Conservation (phyloP, 2,329 filamentous ascomycete genomes). For the Corniculantispora saksenae region DNA sequence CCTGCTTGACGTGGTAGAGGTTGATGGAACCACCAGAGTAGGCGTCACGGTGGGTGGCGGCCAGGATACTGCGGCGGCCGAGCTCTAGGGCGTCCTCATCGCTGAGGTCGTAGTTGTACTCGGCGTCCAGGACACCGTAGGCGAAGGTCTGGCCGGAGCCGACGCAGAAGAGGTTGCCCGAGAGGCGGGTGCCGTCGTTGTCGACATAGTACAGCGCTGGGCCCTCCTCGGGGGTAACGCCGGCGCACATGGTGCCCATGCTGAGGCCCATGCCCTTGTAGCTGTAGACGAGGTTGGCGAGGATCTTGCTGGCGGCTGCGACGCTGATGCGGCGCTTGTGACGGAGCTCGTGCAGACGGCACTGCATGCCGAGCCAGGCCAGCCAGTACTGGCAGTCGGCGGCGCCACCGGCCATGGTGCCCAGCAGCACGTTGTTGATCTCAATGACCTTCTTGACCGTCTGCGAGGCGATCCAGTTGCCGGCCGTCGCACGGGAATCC, state of each 20-base stretch:
- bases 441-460: constrained; percentile 99
- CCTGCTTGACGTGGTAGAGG: constrained; percentile 98
- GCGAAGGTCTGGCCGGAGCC: constrained; percentile 98
- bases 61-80: constrained; percentile 87
- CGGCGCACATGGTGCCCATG: constrained; percentile 99
- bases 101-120: constrained; percentile 87
- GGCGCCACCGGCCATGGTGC: constrained; percentile 97
- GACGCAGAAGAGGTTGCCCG: constrained; percentile 97
- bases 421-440: constrained; percentile 91
- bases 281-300: constrained; percentile 95
- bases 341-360: constrained; percentile 96
- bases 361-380: constrained; percentile 97
- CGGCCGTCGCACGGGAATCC: constrained; percentile 93
- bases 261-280: constrained; percentile 99
- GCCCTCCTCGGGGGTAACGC: constrained; percentile 91
- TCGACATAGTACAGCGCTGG: constrained; percentile 99
- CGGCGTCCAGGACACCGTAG: constrained; percentile 94
- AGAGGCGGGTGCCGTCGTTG: constrained; percentile 82
- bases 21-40: constrained; percentile 99
- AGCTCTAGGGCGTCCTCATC: constrained; percentile 89
- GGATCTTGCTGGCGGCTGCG: constrained; percentile 95
- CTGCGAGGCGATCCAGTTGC: constrained; percentile 99
- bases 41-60: constrained; percentile 95
- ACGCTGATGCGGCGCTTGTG: constrained; percentile 99
- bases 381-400: constrained; percentile 99